phyloP scores from a whole-genome alignment of 371 early-diverging fungal genomes.

The Mucor racemosus region DNA sequence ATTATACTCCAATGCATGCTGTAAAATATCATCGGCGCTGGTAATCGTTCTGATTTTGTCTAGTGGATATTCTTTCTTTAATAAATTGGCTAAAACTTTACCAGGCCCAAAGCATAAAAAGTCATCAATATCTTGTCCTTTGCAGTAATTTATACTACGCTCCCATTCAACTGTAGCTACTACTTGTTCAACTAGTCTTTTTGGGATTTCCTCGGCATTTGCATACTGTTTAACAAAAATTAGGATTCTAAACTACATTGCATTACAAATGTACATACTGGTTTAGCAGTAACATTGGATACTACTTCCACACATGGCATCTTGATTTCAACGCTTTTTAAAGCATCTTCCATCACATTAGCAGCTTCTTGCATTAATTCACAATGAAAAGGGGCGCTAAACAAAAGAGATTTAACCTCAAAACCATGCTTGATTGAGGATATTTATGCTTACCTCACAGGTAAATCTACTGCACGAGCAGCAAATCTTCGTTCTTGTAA shows the following conservation, averaged over 20 bases:
- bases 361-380: conserved; percentile 88
- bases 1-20: conserved; percentile 41
- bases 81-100: conserved; percentile 85
- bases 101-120: conserved; percentile 90
- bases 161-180: conserved; percentile 91
- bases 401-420: no score
- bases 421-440: background rate
- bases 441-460: conserved; percentile 76
- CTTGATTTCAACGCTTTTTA: conserved; percentile 65
- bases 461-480: conserved; percentile 85
- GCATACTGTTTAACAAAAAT: conserved; percentile 25
- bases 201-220: conserved; percentile 65
- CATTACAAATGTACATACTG: conserved; percentile 59
- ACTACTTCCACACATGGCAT: conserved; percentile 81
- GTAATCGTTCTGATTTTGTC: conserved; percentile 68
- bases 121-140: conserved; percentile 75
- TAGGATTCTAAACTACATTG: background rate
- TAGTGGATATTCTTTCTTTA: conserved; percentile 86
- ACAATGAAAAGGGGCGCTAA: conserved; percentile 93
- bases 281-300: conserved; percentile 89
- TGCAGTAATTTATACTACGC: conserved; percentile 79
- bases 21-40: conserved; percentile 51
- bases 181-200: conserved; percentile 78
- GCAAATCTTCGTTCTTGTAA: conserved; percentile 83
- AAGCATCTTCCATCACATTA: conserved; percentile 70